phyloP scores from a whole-genome alignment of 257 asterid species.

The Fraxinus americana region DNA sequence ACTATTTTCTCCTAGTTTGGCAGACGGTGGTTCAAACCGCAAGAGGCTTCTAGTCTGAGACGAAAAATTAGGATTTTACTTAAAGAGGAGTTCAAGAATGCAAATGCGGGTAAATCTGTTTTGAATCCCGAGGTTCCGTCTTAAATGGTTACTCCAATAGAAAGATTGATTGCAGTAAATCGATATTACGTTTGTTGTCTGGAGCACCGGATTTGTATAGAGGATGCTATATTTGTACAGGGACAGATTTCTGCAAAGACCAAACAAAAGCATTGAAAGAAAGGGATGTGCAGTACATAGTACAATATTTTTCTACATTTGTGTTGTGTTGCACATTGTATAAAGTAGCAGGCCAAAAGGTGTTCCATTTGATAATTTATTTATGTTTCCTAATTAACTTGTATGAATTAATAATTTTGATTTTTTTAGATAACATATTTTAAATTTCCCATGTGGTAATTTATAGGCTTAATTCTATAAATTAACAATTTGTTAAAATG shows the following conservation, averaged over 20 bases:
- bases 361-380: background rate
- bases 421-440: no score
- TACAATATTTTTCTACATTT: background rate
- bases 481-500: no score
- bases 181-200: background rate
- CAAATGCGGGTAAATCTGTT: constrained; percentile 26
- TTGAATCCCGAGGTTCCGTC: constrained; percentile 17
- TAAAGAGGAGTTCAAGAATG: constrained; percentile 47
- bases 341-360: background rate
- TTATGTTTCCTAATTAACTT: background rate
- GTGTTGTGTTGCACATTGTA: background rate
- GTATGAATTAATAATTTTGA: no score
- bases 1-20: constrained; percentile 57
- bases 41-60: constrained; percentile 78
- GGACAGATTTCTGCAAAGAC: background rate
- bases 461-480: background rate
- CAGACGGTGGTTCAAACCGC: constrained; percentile 73
- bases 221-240: background rate
- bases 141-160: background rate
- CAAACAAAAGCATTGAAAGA: background rate
- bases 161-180: constrained; percentile 17
- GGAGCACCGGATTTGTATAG: background rate
- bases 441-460: background rate
- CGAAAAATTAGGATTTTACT: constrained; percentile 46
- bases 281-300: background rate